Base-by-base conservation (phyloP, 1,284 basidiomycete species). In the Naganishia liquefaciens region DNA sequence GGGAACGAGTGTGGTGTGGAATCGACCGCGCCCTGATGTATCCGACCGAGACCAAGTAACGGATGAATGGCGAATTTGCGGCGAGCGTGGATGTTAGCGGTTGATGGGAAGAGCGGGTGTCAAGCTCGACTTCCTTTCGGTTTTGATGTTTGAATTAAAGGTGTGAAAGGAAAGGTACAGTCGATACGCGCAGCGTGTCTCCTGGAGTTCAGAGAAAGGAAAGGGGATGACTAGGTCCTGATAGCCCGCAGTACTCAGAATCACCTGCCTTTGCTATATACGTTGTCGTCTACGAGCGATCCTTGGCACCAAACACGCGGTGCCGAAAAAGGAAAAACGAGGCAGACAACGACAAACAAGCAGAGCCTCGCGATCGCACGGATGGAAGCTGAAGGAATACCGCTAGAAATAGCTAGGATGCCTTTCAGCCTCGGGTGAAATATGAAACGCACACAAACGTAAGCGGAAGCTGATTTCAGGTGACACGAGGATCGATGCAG, bases 281-380 rank as follows among this genome's bases (percentile, higher is more conserved):
- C 28, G 13, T n/a, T 53, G 23, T 53, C 27, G 9, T 19, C n/a
- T n/a, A 39, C 33, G 39, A 53, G 30, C 40, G 7, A 54, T 23
- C 39, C 53, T 13, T 39, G 23, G 28, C 40, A 44, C 40, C 39
- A 37, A 5, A 15, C 39, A 21, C 46, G 21, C 46, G 46, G 25
- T 47, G 10, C n/a, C 19, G 46, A 47, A 47, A 47, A 25, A 25
- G 19, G 54, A 17, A 5, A 13, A 13, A 19, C 25, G 23, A 42
- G 15, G 23, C 23, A 28, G 43, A 44, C 40, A 42, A 42, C 27
- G 44, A 55, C 54, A 42, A 55, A 55, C 54, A 44, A 17, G 19
- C 23, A 28, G n/a, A 4, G 17, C 13, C 51, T n/a, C 21, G 21
- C 33, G 33, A 37, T 37, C 33, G 33, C 33, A 10, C 33, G 33